These are phyloP conservation scores for Pterocarpus macrocarpus DNA, from an alignment of 306 rosid genomes.

Conservation along the genomic window DNA sequence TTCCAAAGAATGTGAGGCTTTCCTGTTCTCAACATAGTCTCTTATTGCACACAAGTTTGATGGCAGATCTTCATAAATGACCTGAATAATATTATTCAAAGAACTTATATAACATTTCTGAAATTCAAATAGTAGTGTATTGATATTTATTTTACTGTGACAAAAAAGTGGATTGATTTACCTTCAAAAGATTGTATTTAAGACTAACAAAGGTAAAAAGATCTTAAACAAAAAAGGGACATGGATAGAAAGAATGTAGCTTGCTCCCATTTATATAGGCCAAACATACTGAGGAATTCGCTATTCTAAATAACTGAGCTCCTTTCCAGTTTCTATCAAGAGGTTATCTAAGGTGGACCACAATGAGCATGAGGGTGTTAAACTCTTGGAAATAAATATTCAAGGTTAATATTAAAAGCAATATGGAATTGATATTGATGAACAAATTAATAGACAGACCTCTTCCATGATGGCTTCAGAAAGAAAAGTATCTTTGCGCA, in stretches of 20 bases:
- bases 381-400: conserved; percentile 10
- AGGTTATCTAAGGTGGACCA: neutral
- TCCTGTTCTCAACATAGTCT: conserved; percentile 73
- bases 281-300: conserved; percentile 1
- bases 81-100: conserved; percentile 48
- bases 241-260: conserved; percentile 7
- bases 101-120: conserved; percentile 31
- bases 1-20: conserved; percentile 43
- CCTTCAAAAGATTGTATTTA: conserved; percentile 37
- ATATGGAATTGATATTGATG: conserved; percentile 17
- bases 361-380: neutral
- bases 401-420: conserved; percentile 16
- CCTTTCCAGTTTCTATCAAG: conserved; percentile 23
- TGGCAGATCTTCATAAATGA: conserved; percentile 94
- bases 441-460: conserved; percentile 55
- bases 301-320: neutral
- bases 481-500: conserved; percentile 90
- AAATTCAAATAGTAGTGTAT: neutral
- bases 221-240: neutral
- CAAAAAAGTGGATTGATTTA: conserved; percentile 10
- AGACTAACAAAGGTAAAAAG: neutral
- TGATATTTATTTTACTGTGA: neutral
- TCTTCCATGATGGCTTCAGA: conserved; percentile 98
- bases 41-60: conserved; percentile 89
- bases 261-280: conserved; percentile 31